Evolutionary conservation across 2,329 filamentous ascomycete genomes (phyloP).

Genomic region (Pseudogymnoascus sp.): DNA sequence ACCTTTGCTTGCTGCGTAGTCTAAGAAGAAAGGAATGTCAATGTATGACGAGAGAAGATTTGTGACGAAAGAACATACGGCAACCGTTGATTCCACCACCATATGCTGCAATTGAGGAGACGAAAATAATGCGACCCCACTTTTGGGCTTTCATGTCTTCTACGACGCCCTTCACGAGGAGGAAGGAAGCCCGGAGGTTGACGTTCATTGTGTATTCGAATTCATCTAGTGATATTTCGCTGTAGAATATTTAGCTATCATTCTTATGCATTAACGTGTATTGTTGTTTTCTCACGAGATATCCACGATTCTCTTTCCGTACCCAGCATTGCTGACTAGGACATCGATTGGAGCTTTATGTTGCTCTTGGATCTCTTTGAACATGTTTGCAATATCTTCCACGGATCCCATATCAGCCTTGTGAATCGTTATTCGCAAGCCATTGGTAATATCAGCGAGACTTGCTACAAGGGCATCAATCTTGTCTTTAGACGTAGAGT

Average conservation of each 20-base stretch:
- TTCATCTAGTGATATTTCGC: conserved; percentile 22
- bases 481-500: conserved; percentile 41
- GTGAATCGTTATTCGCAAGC: conserved; percentile 43
- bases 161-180: conserved; percentile 21
- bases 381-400: conserved; percentile 45
- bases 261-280: background rate
- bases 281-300: conserved; percentile 13
- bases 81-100: conserved; percentile 23
- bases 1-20: conserved; percentile 32
- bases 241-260: conserved; percentile 2
- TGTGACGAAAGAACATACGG: conserved; percentile 14
- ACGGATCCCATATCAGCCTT: conserved; percentile 49
- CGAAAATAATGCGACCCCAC: conserved; percentile 24
- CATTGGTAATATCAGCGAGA: conserved; percentile 29
- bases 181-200: conserved; percentile 21
- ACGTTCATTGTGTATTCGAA: conserved; percentile 23
- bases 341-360: conserved; percentile 51
- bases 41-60: background rate
- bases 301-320: conserved; percentile 49
- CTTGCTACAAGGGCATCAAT: conserved; percentile 38
- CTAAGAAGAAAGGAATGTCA: conserved; percentile 6
- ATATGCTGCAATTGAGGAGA: conserved; percentile 19
- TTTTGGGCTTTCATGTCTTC: conserved; percentile 33
- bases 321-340: conserved; percentile 57
- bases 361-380: conserved; percentile 42